Evolutionary conservation across 129 eudicot genomes (phyloP), one percentile per base, ranked within the genome.

Genomic region (Chrysanthemum seticuspe): DNA sequence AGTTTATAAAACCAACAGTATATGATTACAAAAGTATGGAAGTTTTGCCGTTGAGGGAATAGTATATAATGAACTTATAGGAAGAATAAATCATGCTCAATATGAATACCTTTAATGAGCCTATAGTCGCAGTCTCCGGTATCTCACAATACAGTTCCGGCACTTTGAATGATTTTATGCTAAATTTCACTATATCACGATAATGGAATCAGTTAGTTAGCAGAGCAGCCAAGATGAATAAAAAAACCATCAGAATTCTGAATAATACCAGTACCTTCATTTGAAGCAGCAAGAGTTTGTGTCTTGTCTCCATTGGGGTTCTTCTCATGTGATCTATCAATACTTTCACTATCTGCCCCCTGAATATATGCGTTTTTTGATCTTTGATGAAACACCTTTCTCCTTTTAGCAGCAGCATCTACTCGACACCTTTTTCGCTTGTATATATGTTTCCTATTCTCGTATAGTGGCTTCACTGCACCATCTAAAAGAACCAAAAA

Each of bases 141-240:
- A 89, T 88, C 81, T 92, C 98, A 44, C 87, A 64, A 71, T 87
- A 85, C 53, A 92, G 87, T 79, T 87, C 98, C 0, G 95, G 98
- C 71, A 92, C 92, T 81, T 76, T 82, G 71, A 92, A 87, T 34
- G 98, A 89, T 70, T 89, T 89, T n/a, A 92, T 87, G 83, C 88
- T 78, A 27, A 92, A 80, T 76, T 84, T 85, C 83, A 92, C 98
- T 92, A 90, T 1, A 65, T 31, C 40, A 31, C 40, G 40, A 31
- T 31, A 74, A 71, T 12, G 7, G n/a, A 81, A 27, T 31, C 6
- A 4, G 40, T 31, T 27, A 27, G 31, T 27, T 27, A 27, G 31
- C 31, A 27, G 31, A 27, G 3, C 6, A 2, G 2, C 6, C 40
- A 31, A 31, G 6, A 3, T 3, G 14, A 16, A 34, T 11, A 15